These are phyloP conservation scores for Tillandsia fasciculata DNA, from an alignment of 176 grass and related monocot species.

Conservation along the genomic window DNA sequence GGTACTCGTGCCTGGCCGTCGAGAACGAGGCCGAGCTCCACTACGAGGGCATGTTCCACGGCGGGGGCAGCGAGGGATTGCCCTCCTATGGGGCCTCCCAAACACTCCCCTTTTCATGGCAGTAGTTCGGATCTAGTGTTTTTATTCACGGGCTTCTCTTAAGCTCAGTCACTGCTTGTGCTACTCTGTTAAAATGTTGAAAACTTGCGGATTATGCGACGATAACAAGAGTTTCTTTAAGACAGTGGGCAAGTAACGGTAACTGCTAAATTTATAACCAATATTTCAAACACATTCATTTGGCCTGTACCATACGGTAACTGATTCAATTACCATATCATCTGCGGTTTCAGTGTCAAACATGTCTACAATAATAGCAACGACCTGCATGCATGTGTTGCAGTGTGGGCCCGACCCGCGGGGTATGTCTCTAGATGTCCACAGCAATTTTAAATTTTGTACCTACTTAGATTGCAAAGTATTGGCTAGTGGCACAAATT, in stretches of 20 bases:
- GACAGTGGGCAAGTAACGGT: not conserved
- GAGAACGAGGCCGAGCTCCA: conserved; percentile 14
- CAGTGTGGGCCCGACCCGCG: no score
- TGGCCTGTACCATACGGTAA: no score
- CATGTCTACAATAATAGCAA: no score
- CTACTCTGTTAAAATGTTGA: conserved; percentile 5
- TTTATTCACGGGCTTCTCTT: not conserved
- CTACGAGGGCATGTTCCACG: conserved; percentile 10
- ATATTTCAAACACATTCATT: no score
- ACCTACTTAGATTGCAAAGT: no score
- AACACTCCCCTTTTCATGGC: conserved; percentile 36
- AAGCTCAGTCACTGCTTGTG: not conserved
- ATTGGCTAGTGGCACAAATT: no score
- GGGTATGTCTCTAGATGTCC: no score
- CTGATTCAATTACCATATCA: no score
- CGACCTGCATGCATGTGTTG: no score
- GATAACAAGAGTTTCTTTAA: not conserved
- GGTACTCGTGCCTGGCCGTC: not conserved
- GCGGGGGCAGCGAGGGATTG: conserved; percentile 6
- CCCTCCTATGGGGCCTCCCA: conserved; percentile 24
- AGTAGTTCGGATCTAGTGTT: conserved; percentile 9
- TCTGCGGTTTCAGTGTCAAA: no score
- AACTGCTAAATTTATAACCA: not conserved
- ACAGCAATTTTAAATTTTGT: no score
- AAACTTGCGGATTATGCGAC: conserved; percentile 7